These are phyloP conservation scores for Psidium friedrichsthalianum DNA, from an alignment of 345 rosid genomes.

Conservation along the genomic window DNA sequence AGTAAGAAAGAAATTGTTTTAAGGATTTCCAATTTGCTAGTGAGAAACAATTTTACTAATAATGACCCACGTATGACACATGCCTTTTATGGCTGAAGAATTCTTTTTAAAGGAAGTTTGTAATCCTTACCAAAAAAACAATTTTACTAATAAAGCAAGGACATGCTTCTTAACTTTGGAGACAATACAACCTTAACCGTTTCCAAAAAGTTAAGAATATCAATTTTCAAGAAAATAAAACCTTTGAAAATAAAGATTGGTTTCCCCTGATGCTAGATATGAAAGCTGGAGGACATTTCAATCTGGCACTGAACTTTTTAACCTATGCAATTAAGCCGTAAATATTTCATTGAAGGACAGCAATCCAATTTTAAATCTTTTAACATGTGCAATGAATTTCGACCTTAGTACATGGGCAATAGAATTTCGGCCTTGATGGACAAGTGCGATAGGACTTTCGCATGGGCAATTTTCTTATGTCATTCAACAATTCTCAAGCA, in stretches of 20 bases:
- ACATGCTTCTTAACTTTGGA: neutral
- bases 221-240: neutral
- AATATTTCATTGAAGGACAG: accelerated
- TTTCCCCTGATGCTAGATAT: neutral
- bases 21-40: neutral
- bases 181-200: neutral
- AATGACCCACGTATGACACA: no score
- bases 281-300: neutral
- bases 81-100: no score
- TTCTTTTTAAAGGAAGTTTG: no score
- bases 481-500: neutral
- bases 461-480: accelerated
- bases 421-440: neutral
- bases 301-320: neutral
- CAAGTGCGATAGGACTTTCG: neutral
- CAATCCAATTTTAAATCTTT: neutral
- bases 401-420: neutral
- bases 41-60: neutral
- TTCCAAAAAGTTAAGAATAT: neutral
- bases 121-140: no score
- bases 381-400: accelerated
- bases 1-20: neutral
- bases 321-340: neutral
- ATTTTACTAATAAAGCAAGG: neutral
- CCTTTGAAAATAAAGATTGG: accelerated